These are phyloP conservation scores for Penicillium sp. DNA, from an alignment of 2,329 filamentous ascomycete genomes.

Conservation along the genomic window DNA sequence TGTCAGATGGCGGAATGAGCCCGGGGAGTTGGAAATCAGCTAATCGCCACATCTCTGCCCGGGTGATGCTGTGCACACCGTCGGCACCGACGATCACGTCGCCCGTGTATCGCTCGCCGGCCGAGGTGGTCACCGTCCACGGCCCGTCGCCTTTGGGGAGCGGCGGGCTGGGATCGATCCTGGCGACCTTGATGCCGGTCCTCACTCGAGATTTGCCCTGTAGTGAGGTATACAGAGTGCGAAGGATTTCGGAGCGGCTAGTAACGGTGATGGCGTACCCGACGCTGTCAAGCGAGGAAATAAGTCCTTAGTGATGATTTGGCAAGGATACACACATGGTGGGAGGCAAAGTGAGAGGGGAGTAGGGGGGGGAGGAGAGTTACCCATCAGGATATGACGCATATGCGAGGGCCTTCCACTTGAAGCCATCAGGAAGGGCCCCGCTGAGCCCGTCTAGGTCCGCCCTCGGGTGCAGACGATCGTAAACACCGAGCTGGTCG, in stretches of 20 bases:
- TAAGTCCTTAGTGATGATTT: too few species aligned
- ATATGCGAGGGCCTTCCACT: too few species aligned
- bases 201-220: not conserved
- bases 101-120: not conserved
- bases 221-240: not conserved
- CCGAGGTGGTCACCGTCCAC: not conserved
- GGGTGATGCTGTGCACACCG: not conserved
- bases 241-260: not conserved
- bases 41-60: not conserved
- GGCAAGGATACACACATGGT: too few species aligned
- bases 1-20: too few species aligned
- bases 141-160: too few species aligned
- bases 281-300: not conserved
- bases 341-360: too few species aligned
- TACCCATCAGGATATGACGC: too few species aligned
- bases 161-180: not conserved
- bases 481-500: conserved; percentile 1
- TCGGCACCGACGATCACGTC: conserved; percentile 1
- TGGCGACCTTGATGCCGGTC: not conserved
- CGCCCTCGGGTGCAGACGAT: not conserved
- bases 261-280: not conserved
- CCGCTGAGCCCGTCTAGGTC: not conserved
- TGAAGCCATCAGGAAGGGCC: not conserved
- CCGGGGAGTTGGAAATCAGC: not conserved
- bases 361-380: too few species aligned